Percentiles rank a stretch among this genome's conserved stretches.
Evolutionary conservation across 73 alveolate genomes (phyloP).

Genomic region (Tetrahymena elliotti): DNA sequence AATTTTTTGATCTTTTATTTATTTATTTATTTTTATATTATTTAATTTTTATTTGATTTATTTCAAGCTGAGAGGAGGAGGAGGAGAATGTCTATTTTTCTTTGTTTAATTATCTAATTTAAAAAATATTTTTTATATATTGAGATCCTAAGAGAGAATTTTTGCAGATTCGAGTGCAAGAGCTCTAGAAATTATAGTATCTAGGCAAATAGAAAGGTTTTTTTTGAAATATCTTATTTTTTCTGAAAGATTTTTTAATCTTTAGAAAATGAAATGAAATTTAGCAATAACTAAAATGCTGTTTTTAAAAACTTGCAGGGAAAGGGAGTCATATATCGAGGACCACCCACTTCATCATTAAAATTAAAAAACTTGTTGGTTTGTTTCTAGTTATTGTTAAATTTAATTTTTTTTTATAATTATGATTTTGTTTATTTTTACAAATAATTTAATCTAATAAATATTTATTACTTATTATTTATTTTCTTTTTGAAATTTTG

Average conservation of each 20-base stretch:
- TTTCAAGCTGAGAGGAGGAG: not conserved
- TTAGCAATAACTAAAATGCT: not conserved
- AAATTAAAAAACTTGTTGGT: not conserved
- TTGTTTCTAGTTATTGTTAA: not conserved
- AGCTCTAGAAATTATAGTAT: not conserved
- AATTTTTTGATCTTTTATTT: not conserved
- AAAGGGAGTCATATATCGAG: not conserved
- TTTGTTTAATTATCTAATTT: not conserved
- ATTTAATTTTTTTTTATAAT: too few species aligned
- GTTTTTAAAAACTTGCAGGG: not conserved
- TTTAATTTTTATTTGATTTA: not conserved
- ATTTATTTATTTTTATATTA: not conserved
- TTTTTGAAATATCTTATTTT: not conserved
- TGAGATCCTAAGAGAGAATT: not conserved
- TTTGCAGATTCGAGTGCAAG: not conserved
- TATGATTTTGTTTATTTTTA: too few species aligned
- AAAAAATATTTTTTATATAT: not conserved
- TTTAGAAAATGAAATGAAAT: not conserved
- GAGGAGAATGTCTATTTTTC: not conserved
- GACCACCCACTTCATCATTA: conserved; percentile 3
- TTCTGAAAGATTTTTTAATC: not conserved
- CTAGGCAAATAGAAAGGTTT: not conserved
- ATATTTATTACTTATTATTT: too few species aligned
- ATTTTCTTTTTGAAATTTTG: not conserved
- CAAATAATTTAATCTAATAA: too few species aligned